These are phyloP conservation scores for Aspergillus cejpii DNA, from an alignment of 2,329 filamentous ascomycete species.

Conservation along the genomic window DNA sequence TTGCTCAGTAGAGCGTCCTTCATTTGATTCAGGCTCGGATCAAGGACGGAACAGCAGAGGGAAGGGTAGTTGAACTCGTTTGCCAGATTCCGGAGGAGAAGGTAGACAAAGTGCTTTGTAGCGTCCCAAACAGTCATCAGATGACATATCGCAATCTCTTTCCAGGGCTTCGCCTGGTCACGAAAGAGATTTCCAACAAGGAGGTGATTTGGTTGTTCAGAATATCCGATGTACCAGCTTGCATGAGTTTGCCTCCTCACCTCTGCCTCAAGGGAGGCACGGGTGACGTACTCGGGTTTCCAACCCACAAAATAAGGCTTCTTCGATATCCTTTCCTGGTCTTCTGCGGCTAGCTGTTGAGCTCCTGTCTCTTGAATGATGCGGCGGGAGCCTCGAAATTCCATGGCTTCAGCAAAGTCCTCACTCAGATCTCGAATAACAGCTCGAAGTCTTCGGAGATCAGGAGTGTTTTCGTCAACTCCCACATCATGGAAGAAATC, in stretches of 20 bases:
- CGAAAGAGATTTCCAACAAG: constrained; percentile 31
- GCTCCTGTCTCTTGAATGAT: neutral
- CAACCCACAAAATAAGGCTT: constrained; percentile 16
- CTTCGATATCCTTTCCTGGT: neutral
- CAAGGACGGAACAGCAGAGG: constrained; percentile 17
- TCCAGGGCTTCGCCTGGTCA: constrained; percentile 32
- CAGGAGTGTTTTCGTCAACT: constrained; percentile 16
- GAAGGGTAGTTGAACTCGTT: constrained; percentile 18
- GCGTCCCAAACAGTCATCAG: constrained; percentile 23
- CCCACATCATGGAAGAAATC: constrained; percentile 26
- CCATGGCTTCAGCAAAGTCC: constrained; percentile 18
- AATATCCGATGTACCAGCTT: constrained; percentile 28
- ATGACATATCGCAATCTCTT: constrained; percentile 20
- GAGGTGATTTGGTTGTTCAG: constrained; percentile 29
- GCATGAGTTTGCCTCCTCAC: constrained; percentile 22
- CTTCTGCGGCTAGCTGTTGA: neutral
- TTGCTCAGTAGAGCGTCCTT: constrained; percentile 16
- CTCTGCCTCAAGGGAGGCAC: constrained; percentile 12
- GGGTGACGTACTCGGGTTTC: constrained; percentile 5
- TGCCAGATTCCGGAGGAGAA: constrained; percentile 21
- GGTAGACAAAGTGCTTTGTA: constrained; percentile 16
- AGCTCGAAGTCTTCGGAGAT: constrained; percentile 29
- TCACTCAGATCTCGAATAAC: constrained; percentile 24
- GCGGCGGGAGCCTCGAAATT: neutral
- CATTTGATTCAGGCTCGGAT: constrained; percentile 21